These are phyloP conservation scores for Carex pumila DNA, from an alignment of 176 grass and related monocot species.

Conservation along the genomic window DNA sequence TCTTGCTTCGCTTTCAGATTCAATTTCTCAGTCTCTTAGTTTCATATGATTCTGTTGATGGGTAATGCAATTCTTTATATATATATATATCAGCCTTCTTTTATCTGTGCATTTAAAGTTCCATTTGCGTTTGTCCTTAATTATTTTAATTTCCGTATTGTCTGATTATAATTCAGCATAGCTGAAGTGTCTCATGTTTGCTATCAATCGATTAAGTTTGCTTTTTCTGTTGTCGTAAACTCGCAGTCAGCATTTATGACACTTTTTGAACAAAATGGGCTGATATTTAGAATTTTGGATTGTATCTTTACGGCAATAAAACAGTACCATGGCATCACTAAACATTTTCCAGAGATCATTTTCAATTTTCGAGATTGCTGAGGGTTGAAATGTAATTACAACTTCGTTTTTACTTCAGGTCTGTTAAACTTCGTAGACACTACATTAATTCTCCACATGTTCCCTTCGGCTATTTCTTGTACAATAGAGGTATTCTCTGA, in stretches of 20 bases:
- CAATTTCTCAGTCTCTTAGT: neutral
- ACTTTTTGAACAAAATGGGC: neutral
- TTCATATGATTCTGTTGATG: neutral
- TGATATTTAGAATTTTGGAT: neutral
- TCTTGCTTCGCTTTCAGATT: neutral
- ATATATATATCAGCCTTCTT: neutral
- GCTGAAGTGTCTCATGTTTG: neutral
- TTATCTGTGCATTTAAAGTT: neutral
- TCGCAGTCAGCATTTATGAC: neutral
- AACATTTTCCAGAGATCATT: neutral
- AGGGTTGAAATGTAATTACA: constrained; percentile 6
- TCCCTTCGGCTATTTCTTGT: neutral
- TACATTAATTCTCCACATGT: neutral
- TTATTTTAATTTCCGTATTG: neutral
- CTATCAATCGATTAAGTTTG: no score
- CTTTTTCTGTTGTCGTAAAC: no score
- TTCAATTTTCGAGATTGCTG: neutral
- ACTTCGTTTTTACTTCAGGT: neutral
- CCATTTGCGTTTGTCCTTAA: neutral
- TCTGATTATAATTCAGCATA: neutral
- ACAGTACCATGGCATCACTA: neutral
- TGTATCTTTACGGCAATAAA: neutral
- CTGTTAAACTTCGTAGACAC: neutral
- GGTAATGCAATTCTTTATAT: no score
- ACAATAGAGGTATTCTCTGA: neutral